Evolutionary conservation across 768 basidiomycete genomes (phyloP).

Genomic region (Tephrocybe rancida): DNA sequence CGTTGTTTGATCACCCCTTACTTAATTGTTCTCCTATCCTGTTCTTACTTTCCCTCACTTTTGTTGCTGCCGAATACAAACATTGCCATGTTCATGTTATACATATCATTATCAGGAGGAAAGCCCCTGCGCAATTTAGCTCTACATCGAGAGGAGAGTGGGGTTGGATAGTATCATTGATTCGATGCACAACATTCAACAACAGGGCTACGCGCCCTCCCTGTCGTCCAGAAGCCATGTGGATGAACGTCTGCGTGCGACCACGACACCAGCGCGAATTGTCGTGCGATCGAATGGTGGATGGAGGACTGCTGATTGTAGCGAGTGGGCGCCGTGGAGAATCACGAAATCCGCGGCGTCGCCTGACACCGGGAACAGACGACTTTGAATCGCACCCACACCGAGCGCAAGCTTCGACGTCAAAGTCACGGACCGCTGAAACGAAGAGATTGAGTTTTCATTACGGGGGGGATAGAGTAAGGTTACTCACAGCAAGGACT

Average conservation of each 20-base stretch:
- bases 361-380: slow-evolving; percentile 39
- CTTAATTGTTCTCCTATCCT: not conserved
- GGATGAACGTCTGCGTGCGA: slow-evolving; percentile 37
- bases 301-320: slow-evolving; percentile 51
- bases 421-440: slow-evolving; percentile 52
- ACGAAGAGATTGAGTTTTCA: slow-evolving; percentile 8
- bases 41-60: too few relatives aligned
- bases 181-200: too few relatives aligned
- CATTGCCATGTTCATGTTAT: too few relatives aligned
- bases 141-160: too few relatives aligned
- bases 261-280: slow-evolving; percentile 45
- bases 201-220: too few relatives aligned
- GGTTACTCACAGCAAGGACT: slow-evolving; percentile 43
- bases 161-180: too few relatives aligned
- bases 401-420: slow-evolving; percentile 57
- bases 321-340: slow-evolving; percentile 46
- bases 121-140: too few relatives aligned
- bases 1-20: not conserved
- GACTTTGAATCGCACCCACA: slow-evolving; percentile 17
- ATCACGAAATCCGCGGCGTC: slow-evolving; percentile 61
- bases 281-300: slow-evolving; percentile 55
- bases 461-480: not conserved
- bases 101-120: too few relatives aligned
- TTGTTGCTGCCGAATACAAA: too few relatives aligned
- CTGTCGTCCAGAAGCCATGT: slow-evolving; percentile 33